phyloP scores from a whole-genome alignment of 176 grass and related monocot species.

The Rhynchospora pubera region DNA sequence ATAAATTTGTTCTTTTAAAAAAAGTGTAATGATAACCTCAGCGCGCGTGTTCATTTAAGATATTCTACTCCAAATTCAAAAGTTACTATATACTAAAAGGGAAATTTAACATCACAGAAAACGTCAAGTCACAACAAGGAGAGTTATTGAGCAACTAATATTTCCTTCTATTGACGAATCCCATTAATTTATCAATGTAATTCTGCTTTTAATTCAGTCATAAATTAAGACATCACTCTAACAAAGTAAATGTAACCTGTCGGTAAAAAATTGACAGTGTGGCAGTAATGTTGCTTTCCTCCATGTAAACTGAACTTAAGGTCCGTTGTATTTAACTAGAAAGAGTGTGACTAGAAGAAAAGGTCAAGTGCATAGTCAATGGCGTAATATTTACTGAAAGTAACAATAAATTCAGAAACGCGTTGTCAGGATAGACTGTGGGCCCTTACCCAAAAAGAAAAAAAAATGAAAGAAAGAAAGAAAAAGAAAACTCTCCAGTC shows the following conservation, averaged over 20 bases:
- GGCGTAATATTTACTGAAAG: slow-evolving; percentile 15
- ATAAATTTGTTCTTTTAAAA: neutral
- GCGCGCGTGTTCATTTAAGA: neutral
- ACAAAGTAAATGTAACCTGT: slow-evolving; percentile 9
- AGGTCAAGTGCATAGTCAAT: slow-evolving; percentile 4
- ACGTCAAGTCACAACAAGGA: neutral
- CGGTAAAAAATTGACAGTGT: slow-evolving; percentile 1
- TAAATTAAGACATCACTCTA: slow-evolving; percentile 8
- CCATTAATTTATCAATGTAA: neutral
- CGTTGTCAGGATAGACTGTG: slow-evolving; percentile 4
- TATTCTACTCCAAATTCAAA: neutral
- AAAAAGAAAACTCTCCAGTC: neutral
- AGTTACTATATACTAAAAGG: neutral
- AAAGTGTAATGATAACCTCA: slow-evolving; percentile 2
- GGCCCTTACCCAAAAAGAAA: neutral
- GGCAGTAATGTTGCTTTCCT: neutral
- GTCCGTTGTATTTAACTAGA: neutral
- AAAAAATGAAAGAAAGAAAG: neutral
- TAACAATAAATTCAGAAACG: slow-evolving; percentile 11
- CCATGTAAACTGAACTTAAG: slow-evolving; percentile 2
- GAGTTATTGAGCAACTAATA: neutral
- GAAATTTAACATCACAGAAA: neutral
- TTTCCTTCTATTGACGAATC: neutral
- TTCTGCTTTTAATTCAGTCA: neutral
- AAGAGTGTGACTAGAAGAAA: slow-evolving; percentile 6